Conservation (phyloP, 331 rosid genomes). For the Pyracantha coccinea region DNA sequence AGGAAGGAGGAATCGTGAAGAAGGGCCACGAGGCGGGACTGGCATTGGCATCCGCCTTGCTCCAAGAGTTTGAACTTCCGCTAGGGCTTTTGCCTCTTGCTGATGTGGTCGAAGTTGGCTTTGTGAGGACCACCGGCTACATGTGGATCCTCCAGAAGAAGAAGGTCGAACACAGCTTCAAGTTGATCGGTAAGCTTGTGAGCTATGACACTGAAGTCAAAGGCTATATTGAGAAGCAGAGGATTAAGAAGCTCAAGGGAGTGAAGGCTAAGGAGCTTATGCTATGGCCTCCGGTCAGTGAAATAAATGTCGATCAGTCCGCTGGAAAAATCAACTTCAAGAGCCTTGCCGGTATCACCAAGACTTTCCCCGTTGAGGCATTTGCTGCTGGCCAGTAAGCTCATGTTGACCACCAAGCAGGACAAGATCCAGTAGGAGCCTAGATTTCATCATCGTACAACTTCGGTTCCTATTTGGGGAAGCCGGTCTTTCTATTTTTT, state of each 20-base stretch:
- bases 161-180: constrained; percentile 83
- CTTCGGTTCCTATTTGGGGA: neutral
- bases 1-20: constrained; percentile 70
- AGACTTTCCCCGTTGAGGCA: constrained; percentile 77
- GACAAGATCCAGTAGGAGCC: constrained; percentile 1
- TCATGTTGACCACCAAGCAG: neutral
- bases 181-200: constrained; percentile 58
- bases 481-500: neutral
- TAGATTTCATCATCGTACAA: neutral
- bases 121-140: constrained; percentile 58
- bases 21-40: constrained; percentile 64
- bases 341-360: constrained; percentile 92
- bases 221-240: constrained; percentile 50
- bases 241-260: constrained; percentile 75
- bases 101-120: constrained; percentile 67
- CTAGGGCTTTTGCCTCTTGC: constrained; percentile 67
- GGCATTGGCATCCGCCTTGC: constrained; percentile 40
- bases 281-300: constrained; percentile 93
- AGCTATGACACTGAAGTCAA: constrained; percentile 57
- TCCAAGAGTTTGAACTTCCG: constrained; percentile 66
- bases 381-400: constrained; percentile 66
- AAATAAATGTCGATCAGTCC: constrained; percentile 40
- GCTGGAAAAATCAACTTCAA: constrained; percentile 79
- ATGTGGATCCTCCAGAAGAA: constrained; percentile 83
- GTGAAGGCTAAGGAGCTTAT: constrained; percentile 89